Evolutionary conservation across 2,329 filamentous ascomycete species (phyloP).

Genomic region (Hymenoscyphus linearis): DNA sequence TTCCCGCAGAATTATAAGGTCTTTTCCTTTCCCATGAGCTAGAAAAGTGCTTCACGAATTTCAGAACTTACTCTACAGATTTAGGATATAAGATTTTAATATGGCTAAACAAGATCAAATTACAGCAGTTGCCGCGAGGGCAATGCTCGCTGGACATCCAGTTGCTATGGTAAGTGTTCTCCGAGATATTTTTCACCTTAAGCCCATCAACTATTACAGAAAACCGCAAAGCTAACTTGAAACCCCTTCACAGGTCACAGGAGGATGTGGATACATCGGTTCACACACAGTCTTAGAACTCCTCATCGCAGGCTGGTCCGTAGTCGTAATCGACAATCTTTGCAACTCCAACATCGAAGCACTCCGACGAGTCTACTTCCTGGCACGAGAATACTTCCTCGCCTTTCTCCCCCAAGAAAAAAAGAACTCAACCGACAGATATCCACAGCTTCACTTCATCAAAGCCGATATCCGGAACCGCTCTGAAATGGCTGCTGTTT

Average conservation of each 20-base stretch:
- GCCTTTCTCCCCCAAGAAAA: background rate
- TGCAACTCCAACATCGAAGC: conserved; percentile 32
- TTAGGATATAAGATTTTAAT: background rate
- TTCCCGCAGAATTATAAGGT: too few relatives aligned
- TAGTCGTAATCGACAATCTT: conserved; percentile 35
- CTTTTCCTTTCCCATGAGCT: too few relatives aligned
- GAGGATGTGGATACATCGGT: conserved; percentile 44
- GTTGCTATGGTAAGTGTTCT: background rate
- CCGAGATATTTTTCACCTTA: too few relatives aligned
- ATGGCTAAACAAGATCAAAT: background rate
- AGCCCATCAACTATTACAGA: background rate
- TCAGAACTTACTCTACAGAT: background rate
- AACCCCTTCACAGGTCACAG: conserved; percentile 18
- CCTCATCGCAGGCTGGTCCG: conserved; percentile 42
- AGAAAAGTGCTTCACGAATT: too few relatives aligned
- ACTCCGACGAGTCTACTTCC: conserved; percentile 19
- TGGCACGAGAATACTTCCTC: background rate
- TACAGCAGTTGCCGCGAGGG: background rate
- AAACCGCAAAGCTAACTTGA: background rate
- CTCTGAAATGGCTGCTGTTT: conserved; percentile 14
- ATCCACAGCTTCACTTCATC: background rate
- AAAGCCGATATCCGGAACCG: background rate
- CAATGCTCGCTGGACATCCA: background rate
- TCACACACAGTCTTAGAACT: conserved; percentile 44
- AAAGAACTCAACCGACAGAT: background rate